phyloP scores from a whole-genome alignment of 139 green algal genomes.

The Coccomyxa sp. region DNA sequence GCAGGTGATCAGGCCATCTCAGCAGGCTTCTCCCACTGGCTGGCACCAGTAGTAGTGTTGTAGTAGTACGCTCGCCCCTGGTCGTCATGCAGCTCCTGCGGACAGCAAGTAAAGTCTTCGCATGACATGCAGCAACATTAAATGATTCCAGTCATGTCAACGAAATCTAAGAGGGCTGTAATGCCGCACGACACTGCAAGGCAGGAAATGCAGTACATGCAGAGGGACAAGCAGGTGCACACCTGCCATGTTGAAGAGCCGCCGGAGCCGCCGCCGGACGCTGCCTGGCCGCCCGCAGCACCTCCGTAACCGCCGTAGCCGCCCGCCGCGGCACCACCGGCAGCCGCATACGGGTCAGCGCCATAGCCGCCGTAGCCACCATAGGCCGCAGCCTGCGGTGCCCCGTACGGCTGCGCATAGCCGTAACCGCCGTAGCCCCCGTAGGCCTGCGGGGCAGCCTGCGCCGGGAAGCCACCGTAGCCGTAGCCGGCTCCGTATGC shows the following conservation, averaged over 20 bases:
- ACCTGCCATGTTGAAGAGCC: too few species aligned
- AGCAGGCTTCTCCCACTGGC: constrained; percentile 85
- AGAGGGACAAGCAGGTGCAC: too few species aligned
- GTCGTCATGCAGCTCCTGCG: constrained; percentile 45
- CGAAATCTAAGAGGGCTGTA: neutral
- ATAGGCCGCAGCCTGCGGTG: constrained; percentile 10
- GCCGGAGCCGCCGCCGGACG: too few species aligned
- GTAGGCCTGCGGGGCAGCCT: constrained; percentile 5
- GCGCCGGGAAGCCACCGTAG: constrained; percentile 11
- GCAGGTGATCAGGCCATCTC: constrained; percentile 40
- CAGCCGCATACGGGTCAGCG: neutral
- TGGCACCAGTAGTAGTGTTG: constrained; percentile 79
- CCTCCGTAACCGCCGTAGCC: constrained; percentile 14
- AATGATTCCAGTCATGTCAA: neutral
- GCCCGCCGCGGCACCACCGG: constrained; percentile 3
- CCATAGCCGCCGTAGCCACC: constrained; percentile 17
- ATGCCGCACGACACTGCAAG: too few species aligned
- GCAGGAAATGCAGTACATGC: too few species aligned
- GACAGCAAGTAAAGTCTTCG: constrained; percentile 14
- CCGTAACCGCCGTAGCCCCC: constrained; percentile 14
- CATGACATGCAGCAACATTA: neutral
- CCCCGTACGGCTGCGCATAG: constrained; percentile 2
- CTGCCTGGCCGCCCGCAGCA: constrained; percentile 6
- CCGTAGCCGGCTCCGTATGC: constrained; percentile 29
- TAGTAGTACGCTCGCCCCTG: constrained; percentile 87